These are phyloP conservation scores for Diospyros lotus DNA, from an alignment of 148 eudicot species.

Conservation along the genomic window DNA sequence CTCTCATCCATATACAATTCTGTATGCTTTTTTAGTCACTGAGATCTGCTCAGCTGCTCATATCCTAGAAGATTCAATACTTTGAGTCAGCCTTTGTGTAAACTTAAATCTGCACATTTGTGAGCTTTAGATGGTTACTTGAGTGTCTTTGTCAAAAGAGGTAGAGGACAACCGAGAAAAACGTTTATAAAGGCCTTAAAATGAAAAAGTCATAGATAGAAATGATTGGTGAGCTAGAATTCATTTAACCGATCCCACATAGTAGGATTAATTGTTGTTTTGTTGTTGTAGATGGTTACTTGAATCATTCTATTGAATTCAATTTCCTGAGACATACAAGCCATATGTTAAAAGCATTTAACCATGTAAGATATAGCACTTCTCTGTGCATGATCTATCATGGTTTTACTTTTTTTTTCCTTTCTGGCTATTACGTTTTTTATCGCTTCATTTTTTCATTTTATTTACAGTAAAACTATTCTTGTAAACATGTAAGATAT, in stretches of 20 bases:
- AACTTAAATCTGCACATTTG: neutral
- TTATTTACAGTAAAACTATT: neutral
- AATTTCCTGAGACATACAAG: neutral
- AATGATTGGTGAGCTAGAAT: too few relatives aligned
- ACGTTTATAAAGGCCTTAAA: too few relatives aligned
- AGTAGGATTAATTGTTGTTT: too few relatives aligned
- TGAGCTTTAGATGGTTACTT: neutral
- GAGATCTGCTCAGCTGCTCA: neutral
- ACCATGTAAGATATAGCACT: neutral
- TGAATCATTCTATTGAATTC: neutral
- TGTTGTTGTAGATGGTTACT: too few relatives aligned
- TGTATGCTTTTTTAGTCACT: too few relatives aligned
- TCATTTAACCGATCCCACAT: too few relatives aligned
- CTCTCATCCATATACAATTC: too few relatives aligned
- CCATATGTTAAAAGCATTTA: neutral
- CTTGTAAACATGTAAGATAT: neutral
- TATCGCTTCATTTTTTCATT: neutral
- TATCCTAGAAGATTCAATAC: neutral
- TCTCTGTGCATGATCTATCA: neutral
- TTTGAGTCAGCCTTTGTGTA: neutral
- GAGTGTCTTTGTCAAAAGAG: too few relatives aligned
- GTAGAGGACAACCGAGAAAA: too few relatives aligned
- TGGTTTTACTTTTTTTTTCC: too few relatives aligned
- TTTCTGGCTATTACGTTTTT: neutral
- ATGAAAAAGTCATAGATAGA: too few relatives aligned